phyloP scores from a whole-genome alignment of 768 basidiomycete genomes.

The Hygrophorus russula region DNA sequence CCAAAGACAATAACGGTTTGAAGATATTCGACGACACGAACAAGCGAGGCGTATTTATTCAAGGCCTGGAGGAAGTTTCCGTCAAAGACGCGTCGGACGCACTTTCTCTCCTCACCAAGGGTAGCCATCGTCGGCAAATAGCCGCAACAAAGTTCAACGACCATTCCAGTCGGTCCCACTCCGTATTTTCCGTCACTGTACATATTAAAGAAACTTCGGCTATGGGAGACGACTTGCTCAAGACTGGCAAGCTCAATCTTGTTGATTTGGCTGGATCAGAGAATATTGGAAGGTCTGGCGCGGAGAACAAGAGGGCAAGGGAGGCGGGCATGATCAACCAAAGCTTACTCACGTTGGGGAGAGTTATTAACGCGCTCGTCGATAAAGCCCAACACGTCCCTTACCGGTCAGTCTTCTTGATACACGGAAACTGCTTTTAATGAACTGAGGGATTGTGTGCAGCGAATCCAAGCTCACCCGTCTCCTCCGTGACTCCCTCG shows the following conservation, averaged over 20 bases:
- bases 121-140: constrained; percentile 83
- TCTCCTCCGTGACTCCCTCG: constrained; percentile 96
- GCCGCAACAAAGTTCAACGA: constrained; percentile 98
- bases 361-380: constrained; percentile 94
- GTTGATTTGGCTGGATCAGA: constrained; percentile 97
- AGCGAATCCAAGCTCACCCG: constrained; percentile 98
- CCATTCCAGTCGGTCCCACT: constrained; percentile 94
- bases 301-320: constrained; percentile 87
- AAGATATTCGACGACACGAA: constrained; percentile 90
- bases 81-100: constrained; percentile 81
- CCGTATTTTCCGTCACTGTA: constrained; percentile 93
- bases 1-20: constrained; percentile 47
- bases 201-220: constrained; percentile 77
- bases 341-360: constrained; percentile 88
- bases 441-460: constrained; percentile 6
- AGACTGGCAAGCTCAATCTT: constrained; percentile 91
- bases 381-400: constrained; percentile 89
- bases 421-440: neutral
- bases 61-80: constrained; percentile 84
- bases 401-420: constrained; percentile 52
- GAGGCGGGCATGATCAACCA: constrained; percentile 99
- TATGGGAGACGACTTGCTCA: constrained; percentile 79
- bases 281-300: constrained; percentile 92
- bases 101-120: constrained; percentile 74
- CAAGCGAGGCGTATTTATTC: constrained; percentile 86